Percentiles rank a stretch among this genome's conserved stretches.
Conservation (phyloP, 129 eudicot genomes). For the Flaveria linearis region DNA sequence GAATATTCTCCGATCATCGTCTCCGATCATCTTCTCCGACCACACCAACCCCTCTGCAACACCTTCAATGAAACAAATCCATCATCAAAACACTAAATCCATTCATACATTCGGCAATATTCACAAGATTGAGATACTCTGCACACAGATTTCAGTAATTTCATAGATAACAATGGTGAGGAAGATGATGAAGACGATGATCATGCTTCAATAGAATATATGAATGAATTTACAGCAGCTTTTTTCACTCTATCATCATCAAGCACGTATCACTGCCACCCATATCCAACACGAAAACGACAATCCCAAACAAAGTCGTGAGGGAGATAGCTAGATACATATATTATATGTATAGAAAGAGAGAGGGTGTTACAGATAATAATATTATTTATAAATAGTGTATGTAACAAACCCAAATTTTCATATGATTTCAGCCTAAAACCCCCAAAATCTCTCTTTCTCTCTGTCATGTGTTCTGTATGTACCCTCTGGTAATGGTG, state of each 20-base stretch:
- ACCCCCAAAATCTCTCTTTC: slow-evolving; percentile 17
- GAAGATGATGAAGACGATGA: background rate
- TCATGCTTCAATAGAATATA: no score
- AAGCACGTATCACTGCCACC: slow-evolving; percentile 7
- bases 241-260: background rate
- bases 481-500: slow-evolving; percentile 31
- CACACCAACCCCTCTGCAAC: background rate
- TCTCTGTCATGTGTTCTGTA: slow-evolving; percentile 32
- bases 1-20: slow-evolving; percentile 28
- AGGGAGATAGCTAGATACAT: no score
- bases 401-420: slow-evolving; percentile 30
- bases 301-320: background rate
- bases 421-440: slow-evolving; percentile 1
- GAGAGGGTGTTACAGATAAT: background rate
- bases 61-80: background rate
- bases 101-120: background rate
- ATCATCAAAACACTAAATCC: background rate
- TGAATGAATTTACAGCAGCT: slow-evolving; percentile 5
- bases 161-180: background rate
- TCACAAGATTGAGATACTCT: background rate
- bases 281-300: slow-evolving; percentile 14
- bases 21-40: slow-evolving; percentile 33
- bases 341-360: background rate
- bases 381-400: slow-evolving; percentile 17
- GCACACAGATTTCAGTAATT: background rate